A percentile compares a stretch with the other conserved stretches of the same genome.
Evolutionary conservation across 345 rosid genomes (phyloP).

Genomic region (Psidium guajava): DNA sequence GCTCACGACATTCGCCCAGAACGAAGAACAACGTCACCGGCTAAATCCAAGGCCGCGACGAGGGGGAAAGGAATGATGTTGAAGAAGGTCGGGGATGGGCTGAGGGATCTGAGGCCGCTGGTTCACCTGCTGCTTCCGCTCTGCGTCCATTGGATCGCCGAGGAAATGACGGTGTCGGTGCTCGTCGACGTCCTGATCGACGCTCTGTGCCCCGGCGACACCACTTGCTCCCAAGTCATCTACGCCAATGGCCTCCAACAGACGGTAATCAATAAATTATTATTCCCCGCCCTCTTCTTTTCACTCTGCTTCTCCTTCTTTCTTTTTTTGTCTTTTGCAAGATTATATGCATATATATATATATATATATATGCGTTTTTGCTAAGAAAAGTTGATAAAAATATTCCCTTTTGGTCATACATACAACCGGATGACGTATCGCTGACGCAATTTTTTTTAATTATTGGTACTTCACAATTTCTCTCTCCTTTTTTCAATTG

Average conservation of each 20-base stretch:
- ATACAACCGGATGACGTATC: not conserved
- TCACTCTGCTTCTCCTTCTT: too few relatives aligned
- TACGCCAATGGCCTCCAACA: slow-evolving; percentile 42
- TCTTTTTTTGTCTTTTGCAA: not conserved
- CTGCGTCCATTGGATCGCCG: slow-evolving; percentile 40
- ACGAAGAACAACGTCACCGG: not conserved
- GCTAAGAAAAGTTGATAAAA: not conserved
- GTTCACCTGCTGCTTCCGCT: slow-evolving; percentile 34
- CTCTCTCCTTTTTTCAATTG: not conserved
- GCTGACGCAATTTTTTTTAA: not conserved
- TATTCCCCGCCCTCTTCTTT: not conserved
- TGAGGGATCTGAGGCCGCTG: slow-evolving; percentile 31
- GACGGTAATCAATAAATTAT: slow-evolving; percentile 12
- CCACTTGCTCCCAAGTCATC: slow-evolving; percentile 40
- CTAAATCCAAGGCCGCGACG: not conserved
- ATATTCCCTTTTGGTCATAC: not conserved
- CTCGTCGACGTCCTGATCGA: slow-evolving; percentile 41
- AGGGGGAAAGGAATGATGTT: not conserved
- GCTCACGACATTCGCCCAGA: not conserved
- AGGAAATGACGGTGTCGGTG: slow-evolving; percentile 50
- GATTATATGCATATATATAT: not conserved
- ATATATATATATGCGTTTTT: not conserved
- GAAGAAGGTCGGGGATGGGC: slow-evolving; percentile 1
- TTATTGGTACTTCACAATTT: not conserved
- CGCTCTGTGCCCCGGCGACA: slow-evolving; percentile 36